Conservation (phyloP, 2,329 filamentous ascomycete genomes). For the Trichoderma breve region DNA sequence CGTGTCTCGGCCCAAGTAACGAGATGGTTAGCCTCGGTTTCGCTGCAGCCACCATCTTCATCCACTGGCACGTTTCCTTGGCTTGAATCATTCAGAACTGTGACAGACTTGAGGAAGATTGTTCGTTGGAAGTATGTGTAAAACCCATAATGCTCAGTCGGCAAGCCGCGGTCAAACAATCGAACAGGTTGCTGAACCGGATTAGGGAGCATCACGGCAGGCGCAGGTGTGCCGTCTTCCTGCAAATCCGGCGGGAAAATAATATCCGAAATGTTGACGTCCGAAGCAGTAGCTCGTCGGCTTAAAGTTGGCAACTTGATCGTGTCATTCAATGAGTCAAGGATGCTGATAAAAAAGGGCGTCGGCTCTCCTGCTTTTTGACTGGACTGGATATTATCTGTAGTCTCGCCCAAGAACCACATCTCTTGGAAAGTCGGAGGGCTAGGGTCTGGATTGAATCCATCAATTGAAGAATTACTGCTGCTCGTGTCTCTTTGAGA, state of each 20-base stretch:
- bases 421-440: slow-evolving; percentile 68
- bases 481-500: slow-evolving; percentile 26
- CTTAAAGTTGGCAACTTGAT: slow-evolving; percentile 29
- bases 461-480: slow-evolving; percentile 9
- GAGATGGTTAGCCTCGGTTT: slow-evolving; percentile 53
- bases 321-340: slow-evolving; percentile 46
- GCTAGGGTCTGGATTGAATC: slow-evolving; percentile 52
- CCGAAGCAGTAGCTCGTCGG: slow-evolving; percentile 15
- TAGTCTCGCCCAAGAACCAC: slow-evolving; percentile 80
- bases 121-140: slow-evolving; percentile 89
- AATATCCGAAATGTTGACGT: slow-evolving; percentile 29
- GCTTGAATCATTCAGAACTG: slow-evolving; percentile 45
- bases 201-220: slow-evolving; percentile 69
- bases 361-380: slow-evolving; percentile 81
- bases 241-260: slow-evolving; percentile 65
- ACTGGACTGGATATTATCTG: slow-evolving; percentile 64
- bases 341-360: slow-evolving; percentile 80
- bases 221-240: slow-evolving; percentile 67
- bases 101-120: slow-evolving; percentile 70
- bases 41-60: slow-evolving; percentile 52
- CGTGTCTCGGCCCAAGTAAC: slow-evolving; percentile 61
- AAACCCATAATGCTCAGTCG: slow-evolving; percentile 88
- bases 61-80: slow-evolving; percentile 48
- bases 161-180: slow-evolving; percentile 77
- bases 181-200: slow-evolving; percentile 75